These are phyloP conservation scores for Paraconiothyrium brasiliense DNA, from an alignment of 2,329 filamentous ascomycete genomes.

Conservation along the genomic window DNA sequence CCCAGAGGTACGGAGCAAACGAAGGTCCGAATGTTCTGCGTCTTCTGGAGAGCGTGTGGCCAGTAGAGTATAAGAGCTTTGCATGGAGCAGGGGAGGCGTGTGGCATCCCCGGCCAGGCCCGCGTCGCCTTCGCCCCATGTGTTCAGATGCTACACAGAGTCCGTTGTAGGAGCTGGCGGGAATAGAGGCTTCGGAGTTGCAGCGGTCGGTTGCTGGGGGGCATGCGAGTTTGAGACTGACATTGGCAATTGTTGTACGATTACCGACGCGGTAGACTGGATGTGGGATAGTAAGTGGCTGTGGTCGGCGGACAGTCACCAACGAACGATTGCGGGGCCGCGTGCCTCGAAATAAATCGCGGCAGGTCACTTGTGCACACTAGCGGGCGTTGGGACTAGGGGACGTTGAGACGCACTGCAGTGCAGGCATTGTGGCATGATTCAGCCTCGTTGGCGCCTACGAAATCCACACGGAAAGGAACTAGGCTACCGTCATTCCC, in stretches of 20 bases:
- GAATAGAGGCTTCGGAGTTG: not conserved
- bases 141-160: not conserved
- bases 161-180: not conserved
- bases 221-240: not conserved
- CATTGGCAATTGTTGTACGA: not conserved
- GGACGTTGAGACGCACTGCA: not conserved
- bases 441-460: not conserved
- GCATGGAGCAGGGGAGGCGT: not conserved
- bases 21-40: not conserved
- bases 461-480: not conserved
- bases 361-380: too few relatives aligned
- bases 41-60: not conserved
- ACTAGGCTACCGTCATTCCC: not conserved
- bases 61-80: not conserved
- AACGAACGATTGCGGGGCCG: too few relatives aligned
- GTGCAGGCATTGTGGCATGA: not conserved
- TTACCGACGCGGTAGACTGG: not conserved
- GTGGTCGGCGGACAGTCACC: too few relatives aligned
- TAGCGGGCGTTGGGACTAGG: not conserved
- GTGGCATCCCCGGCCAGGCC: not conserved
- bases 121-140: not conserved
- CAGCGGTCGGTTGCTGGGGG: not conserved
- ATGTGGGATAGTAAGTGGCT: not conserved
- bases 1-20: not conserved
- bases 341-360: too few relatives aligned